Evolutionary conservation across 202 grass and related monocot species (phyloP).

Genomic region (Zizania palustris): DNA sequence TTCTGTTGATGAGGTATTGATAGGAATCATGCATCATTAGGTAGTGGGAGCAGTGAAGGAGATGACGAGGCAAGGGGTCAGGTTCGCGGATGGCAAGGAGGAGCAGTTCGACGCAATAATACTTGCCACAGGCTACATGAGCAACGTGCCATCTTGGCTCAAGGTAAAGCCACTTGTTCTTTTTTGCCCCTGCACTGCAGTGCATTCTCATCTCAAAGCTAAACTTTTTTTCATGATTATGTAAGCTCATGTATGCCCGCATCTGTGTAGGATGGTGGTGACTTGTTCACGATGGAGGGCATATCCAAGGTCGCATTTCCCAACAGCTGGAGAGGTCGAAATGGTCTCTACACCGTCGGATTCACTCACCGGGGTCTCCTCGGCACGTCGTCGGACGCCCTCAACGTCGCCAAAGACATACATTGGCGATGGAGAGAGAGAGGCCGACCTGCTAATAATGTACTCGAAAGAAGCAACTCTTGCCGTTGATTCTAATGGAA

Average conservation of each 20-base stretch:
- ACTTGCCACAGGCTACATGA: constrained; percentile 84
- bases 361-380: constrained; percentile 81
- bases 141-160: constrained; percentile 97
- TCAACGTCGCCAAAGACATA: constrained; percentile 72
- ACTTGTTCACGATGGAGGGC: constrained; percentile 65
- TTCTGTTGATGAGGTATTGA: background rate
- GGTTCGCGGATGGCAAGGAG: constrained; percentile 88
- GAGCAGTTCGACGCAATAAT: constrained; percentile 85
- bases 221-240: background rate
- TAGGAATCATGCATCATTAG: constrained; percentile 46
- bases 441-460: background rate
- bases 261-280: constrained; percentile 53
- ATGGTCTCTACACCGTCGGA: constrained; percentile 82
- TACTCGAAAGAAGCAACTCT: background rate
- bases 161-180: constrained; percentile 64
- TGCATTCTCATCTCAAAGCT: background rate
- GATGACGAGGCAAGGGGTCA: constrained; percentile 63
- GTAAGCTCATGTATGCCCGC: background rate
- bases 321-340: constrained; percentile 67
- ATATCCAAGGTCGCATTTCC: constrained; percentile 62
- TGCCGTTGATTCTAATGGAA: constrained; percentile 28
- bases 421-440: constrained; percentile 58
- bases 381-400: constrained; percentile 75
- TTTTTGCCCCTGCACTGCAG: background rate
- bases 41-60: constrained; percentile 91